These are phyloP conservation scores for Allium fistulosum DNA, from an alignment of 106 monocot genomes.

Conservation along the genomic window DNA sequence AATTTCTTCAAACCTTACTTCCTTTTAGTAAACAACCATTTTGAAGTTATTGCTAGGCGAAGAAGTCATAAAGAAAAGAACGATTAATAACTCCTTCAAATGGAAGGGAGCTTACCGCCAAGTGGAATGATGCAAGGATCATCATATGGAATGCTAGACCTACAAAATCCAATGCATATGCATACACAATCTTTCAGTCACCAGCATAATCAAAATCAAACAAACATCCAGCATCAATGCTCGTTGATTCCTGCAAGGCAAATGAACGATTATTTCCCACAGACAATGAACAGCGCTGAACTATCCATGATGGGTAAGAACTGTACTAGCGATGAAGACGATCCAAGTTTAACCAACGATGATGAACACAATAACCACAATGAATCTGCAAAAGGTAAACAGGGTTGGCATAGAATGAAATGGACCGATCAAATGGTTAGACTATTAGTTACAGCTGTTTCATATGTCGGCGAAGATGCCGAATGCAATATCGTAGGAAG, in stretches of 20 bases:
- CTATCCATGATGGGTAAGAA: slow-evolving; percentile 7
- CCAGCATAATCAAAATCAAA: slow-evolving; percentile 11
- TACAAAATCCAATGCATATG: slow-evolving; percentile 35
- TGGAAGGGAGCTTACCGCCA: slow-evolving; percentile 30
- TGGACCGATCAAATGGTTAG: slow-evolving; percentile 79
- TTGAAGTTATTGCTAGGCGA: too few species aligned
- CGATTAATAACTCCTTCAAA: neutral
- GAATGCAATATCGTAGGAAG: slow-evolving; percentile 27
- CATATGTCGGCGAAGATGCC: slow-evolving; percentile 61
- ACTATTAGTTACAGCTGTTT: slow-evolving; percentile 74
- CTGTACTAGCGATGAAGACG: slow-evolving; percentile 35
- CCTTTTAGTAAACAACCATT: neutral
- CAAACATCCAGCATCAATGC: slow-evolving; percentile 1
- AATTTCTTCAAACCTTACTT: too few species aligned
- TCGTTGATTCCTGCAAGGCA: neutral
- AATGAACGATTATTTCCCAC: neutral
- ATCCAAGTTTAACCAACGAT: slow-evolving; percentile 35
- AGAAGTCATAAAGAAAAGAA: neutral
- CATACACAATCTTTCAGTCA: slow-evolving; percentile 8
- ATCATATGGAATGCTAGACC: slow-evolving; percentile 26
- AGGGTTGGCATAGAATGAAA: slow-evolving; percentile 74
- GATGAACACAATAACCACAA: slow-evolving; percentile 3
- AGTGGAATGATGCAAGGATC: slow-evolving; percentile 32
- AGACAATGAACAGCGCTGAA: too few species aligned
- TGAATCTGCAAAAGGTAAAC: slow-evolving; percentile 39